Percentiles rank a stretch among this genome's conserved stretches.
These are phyloP conservation scores for Phycomyces nitens DNA, from an alignment of 192 early-diverging fungal species.

Conservation along the genomic window DNA sequence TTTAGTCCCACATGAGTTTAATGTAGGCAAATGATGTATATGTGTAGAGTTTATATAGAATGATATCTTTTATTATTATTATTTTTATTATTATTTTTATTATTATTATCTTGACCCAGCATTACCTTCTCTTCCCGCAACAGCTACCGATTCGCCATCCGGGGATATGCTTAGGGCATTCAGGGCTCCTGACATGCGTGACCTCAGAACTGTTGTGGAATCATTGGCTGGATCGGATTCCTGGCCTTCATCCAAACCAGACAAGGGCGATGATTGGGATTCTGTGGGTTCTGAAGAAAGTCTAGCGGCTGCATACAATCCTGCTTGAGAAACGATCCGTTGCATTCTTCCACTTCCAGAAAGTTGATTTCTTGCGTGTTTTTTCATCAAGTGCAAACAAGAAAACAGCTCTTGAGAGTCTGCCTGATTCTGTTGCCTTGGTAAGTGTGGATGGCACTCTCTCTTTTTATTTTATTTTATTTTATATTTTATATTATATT, in stretches of 20 bases:
- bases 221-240: neutral
- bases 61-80: too few relatives aligned
- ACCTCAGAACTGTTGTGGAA: slow-evolving; percentile 3
- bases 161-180: slow-evolving; percentile 60
- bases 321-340: neutral
- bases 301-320: neutral
- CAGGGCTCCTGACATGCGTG: slow-evolving; percentile 35
- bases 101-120: too few relatives aligned
- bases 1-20: neutral
- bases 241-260: neutral
- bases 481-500: too few relatives aligned
- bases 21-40: too few relatives aligned
- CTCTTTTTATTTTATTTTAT: too few relatives aligned
- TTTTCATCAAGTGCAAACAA: neutral
- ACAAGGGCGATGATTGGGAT: neutral
- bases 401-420: too few relatives aligned
- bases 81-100: too few relatives aligned
- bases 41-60: too few relatives aligned
- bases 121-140: slow-evolving; percentile 70
- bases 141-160: slow-evolving; percentile 54
- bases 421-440: too few relatives aligned
- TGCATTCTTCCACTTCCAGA: slow-evolving; percentile 1
- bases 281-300: neutral
- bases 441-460: too few relatives aligned
- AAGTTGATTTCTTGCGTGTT: neutral